These are phyloP conservation scores for Ochetophila trinervis DNA, from an alignment of 306 rosid genomes.

Conservation along the genomic window DNA sequence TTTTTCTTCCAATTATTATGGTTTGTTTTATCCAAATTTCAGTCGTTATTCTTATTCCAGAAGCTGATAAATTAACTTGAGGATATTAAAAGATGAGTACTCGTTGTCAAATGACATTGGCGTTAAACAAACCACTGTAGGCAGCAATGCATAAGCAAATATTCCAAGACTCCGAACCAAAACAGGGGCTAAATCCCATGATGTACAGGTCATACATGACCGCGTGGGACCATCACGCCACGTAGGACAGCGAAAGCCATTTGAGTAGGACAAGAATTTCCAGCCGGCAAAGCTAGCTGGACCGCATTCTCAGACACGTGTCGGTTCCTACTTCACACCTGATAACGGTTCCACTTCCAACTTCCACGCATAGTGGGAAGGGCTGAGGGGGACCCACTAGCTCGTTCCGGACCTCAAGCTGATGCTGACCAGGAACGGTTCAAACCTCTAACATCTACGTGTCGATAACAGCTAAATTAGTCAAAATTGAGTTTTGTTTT, in stretches of 20 bases:
- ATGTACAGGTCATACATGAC: conserved; percentile 13
- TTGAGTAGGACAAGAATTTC: conserved; percentile 34
- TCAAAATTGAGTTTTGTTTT: neutral
- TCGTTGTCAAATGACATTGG: no score
- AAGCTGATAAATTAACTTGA: no score
- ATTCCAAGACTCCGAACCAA: conserved; percentile 1
- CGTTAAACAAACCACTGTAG: no score
- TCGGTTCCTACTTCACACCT: neutral
- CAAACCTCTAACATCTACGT: neutral
- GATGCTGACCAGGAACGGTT: neutral
- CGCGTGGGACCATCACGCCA: conserved; percentile 32
- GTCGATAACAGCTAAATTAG: neutral
- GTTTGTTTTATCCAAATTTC: no score
- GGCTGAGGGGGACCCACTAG: neutral
- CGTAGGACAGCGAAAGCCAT: conserved; percentile 7
- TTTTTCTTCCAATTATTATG: no score
- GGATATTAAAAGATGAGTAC: no score
- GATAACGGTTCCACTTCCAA: neutral
- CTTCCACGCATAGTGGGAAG: neutral
- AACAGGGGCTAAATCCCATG: neutral
- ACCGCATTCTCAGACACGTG: conserved; percentile 28
- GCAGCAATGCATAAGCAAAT: neutral
- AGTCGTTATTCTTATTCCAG: no score
- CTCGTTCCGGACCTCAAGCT: conserved; percentile 1
- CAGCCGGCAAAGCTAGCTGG: conserved; percentile 50